These are phyloP conservation scores for Lactarius pseudohatsudake DNA, from an alignment of 768 basidiomycete genomes.

Conservation along the genomic window DNA sequence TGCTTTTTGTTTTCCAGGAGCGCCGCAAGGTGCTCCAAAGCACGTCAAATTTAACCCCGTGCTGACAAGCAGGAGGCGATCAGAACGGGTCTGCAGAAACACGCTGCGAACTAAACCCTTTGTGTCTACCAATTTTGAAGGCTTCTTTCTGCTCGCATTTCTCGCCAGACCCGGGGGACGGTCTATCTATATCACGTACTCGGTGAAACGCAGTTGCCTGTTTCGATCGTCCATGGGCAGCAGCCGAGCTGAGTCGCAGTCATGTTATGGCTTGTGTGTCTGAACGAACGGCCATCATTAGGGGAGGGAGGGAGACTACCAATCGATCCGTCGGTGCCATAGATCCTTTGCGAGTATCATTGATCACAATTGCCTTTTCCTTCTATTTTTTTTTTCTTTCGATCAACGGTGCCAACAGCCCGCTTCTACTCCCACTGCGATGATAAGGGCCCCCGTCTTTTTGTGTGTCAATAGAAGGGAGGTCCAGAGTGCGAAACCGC, in stretches of 20 bases:
- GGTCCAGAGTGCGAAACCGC: constrained; percentile 16
- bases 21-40: constrained; percentile 25
- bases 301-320: background rate
- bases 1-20: constrained; percentile 19
- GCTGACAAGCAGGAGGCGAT: constrained; percentile 21
- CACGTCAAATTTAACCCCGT: constrained; percentile 27
- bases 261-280: constrained; percentile 16
- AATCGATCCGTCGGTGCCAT: constrained; percentile 14
- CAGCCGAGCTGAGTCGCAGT: constrained; percentile 20
- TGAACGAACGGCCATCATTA: constrained; percentile 13
- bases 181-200: constrained; percentile 26
- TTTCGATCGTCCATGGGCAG: constrained; percentile 13
- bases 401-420: constrained; percentile 24
- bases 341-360: constrained; percentile 17
- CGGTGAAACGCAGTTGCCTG: constrained; percentile 20
- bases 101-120: constrained; percentile 24
- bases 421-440: constrained; percentile 19
- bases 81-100: constrained; percentile 23
- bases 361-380: constrained; percentile 11
- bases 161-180: constrained; percentile 21
- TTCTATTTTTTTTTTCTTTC: constrained; percentile 25
- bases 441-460: constrained; percentile 23
- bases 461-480: constrained; percentile 24
- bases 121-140: constrained; percentile 25
- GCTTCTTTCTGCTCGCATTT: constrained; percentile 6